Evolutionary conservation across 148 eudicot species (phyloP).

Genomic region (Nepenthes gracilis): DNA sequence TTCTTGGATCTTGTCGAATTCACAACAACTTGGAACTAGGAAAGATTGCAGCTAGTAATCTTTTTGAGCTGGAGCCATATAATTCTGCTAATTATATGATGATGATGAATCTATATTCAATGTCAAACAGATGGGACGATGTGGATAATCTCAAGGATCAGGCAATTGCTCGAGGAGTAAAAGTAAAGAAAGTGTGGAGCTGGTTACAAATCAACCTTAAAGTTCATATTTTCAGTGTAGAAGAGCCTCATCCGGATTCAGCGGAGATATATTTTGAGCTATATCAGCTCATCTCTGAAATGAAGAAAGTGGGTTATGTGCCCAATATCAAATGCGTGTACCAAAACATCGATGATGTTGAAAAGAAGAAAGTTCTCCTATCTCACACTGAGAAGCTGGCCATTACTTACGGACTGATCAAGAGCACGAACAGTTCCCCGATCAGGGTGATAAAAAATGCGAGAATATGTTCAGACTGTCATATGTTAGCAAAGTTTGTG

Average conservation of each 20-base stretch:
- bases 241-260: constrained; percentile 39
- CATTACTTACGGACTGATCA: constrained; percentile 52
- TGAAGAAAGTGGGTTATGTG: constrained; percentile 38
- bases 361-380: constrained; percentile 47
- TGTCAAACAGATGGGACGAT: constrained; percentile 32
- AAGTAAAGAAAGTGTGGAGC: constrained; percentile 34
- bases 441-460: constrained; percentile 54
- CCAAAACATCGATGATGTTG: constrained; percentile 29
- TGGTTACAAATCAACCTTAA: constrained; percentile 39
- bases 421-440: constrained; percentile 20
- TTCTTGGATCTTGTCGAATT: constrained; percentile 37
- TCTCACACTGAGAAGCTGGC: constrained; percentile 56
- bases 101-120: constrained; percentile 41
- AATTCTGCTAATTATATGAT: constrained; percentile 48
- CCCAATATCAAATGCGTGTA: constrained; percentile 35
- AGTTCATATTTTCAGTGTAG: constrained; percentile 35
- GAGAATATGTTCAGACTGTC: constrained; percentile 56
- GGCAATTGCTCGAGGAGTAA: constrained; percentile 22
- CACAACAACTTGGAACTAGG: constrained; percentile 35
- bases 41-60: constrained; percentile 39
- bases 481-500: constrained; percentile 34
- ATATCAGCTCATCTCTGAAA: constrained; percentile 32
- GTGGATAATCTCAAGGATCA: constrained; percentile 24
- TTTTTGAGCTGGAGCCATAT: constrained; percentile 43
- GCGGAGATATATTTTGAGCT: constrained; percentile 48